A percentile compares a stretch with the other conserved stretches of the same genome.
These are phyloP conservation scores for Agroathelia rolfsii DNA, from an alignment of 1,284 basidiomycete species.

Conservation along the genomic window DNA sequence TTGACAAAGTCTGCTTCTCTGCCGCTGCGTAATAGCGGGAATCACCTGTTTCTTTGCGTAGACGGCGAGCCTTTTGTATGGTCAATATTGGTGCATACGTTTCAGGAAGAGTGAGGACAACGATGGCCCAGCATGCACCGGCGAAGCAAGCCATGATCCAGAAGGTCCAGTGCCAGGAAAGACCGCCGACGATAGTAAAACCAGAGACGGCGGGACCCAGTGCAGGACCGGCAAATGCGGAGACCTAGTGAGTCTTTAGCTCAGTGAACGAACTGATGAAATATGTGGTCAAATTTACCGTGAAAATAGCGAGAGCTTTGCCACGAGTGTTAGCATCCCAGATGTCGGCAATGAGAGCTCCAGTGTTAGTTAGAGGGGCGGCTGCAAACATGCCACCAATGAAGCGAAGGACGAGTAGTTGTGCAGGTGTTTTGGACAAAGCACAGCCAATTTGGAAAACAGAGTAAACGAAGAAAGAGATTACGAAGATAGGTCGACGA, in stretches of 20 bases:
- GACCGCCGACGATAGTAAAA: constrained; percentile 33
- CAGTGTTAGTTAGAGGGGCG: constrained; percentile 28
- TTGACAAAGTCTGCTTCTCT: constrained; percentile 30
- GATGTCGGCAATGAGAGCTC: constrained; percentile 46
- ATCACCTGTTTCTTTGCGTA: constrained; percentile 52
- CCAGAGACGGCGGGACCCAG: constrained; percentile 62
- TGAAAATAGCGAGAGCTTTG: constrained; percentile 60
- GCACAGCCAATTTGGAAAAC: constrained; percentile 65
- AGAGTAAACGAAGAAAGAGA: constrained; percentile 56
- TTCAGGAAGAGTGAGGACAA: constrained; percentile 68
- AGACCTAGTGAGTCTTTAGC: constrained; percentile 18
- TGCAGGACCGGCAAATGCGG: constrained; percentile 71
- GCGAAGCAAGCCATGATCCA: constrained; percentile 68
- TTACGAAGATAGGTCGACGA: constrained; percentile 56
- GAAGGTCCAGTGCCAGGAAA: constrained; percentile 68
- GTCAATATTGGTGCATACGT: constrained; percentile 54
- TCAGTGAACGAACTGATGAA: no score
- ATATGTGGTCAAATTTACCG: constrained; percentile 14
- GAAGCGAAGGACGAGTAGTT: constrained; percentile 57
- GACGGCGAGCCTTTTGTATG: constrained; percentile 29
- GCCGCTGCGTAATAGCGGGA: constrained; percentile 45
- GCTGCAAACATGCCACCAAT: constrained; percentile 48
- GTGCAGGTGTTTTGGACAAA: constrained; percentile 43
- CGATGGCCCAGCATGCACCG: constrained; percentile 34
- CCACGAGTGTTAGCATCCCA: constrained; percentile 66